Base-by-base conservation (phyloP, 768 basidiomycete species). In the Mycena polygramma region DNA sequence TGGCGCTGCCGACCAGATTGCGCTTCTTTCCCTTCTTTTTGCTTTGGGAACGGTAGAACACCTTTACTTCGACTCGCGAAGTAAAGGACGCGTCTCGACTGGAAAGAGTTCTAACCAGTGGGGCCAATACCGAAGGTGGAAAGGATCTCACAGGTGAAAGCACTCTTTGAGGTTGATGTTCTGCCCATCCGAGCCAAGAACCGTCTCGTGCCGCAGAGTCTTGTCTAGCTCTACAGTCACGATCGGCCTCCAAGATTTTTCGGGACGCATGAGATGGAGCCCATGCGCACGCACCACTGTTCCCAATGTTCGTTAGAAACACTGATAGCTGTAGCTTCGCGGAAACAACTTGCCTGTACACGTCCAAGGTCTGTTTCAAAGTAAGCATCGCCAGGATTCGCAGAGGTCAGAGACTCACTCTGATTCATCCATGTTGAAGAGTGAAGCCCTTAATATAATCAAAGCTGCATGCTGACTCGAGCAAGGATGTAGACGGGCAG, bases 231-330 rank as follows among this genome's bases (percentile, higher is more conserved):
- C 85, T 6, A 93, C 76, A 0, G 86, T 83, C 58, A 94, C 81
- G 46, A 93, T 88, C 2, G 92, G 91, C 26, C 91, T 77, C 92
- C 92, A 93, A 37, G 87, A 84, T 74, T 84, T 90, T 66, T 91
- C 91, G 0, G 87, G 83, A 48, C 90, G 86, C 75, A 92, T 78
- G 22, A 86, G 72, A 66, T 81, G 83, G 48, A 87, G 75, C 3
- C 87, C 86, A 51, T 85, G 81, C 7, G 83, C 75, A 11, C 82
- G 80, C 15, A 86, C 73, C 22, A 86, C 86, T 86, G 62, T 66
- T n/a, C 26, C 26, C 11, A 8, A 22, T 45, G 13, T 4, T 26
- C 8, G 46, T 68, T 17, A 57, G n/a, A 2, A 8, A 36, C n/a
- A n/a, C 14, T 14, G 22, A 14, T 5, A 19, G 0, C 8, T 9